Evolutionary conservation across 2,329 filamentous ascomycete species (phyloP), one percentile per base, ranked within the genome.

Genomic region (Graphium sp.): DNA sequence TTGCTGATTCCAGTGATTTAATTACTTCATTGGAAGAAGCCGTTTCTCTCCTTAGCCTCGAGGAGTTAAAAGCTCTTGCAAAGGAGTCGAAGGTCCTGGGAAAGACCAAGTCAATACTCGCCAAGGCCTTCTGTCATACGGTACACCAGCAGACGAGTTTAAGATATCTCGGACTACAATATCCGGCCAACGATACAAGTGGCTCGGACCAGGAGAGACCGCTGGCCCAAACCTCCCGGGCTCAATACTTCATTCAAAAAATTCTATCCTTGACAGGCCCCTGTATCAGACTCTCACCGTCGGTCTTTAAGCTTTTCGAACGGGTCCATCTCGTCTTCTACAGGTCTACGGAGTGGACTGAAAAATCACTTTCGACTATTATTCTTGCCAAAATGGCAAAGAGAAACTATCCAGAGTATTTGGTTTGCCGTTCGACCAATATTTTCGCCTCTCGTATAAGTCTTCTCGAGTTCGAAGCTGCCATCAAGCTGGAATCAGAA

Each of bases 311-410:
- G 41, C 64, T 98, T 1, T 98, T 98, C 42, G 84, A 94, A 48
- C 71, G 89, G 16, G 84, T 95, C 1, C 89, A 95, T 52, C 57
- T 98, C 3, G 84, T 98, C 17, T 98, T 94, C 48, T 95, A 95
- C 49, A 68, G 87, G 33, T 94, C 85, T 7, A 91, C 83, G 0
- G 81, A 93, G 47, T 98, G 89, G 89, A 92, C 85, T 0, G 87
- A 95, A 42, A 95, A 93, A 48, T 94, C 87, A 2, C 58, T 98
- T 10, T 95, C 83, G 2, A 87, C 85, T 0, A 87, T 95, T 30
- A 93, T 98, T 24, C 63, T 98, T 5, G 82, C 89, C 6, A 85
- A 87, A 37, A 92, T 92, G 32, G 81, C 85, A 2, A 68, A 74
- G 24, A 67, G 82, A 20, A 89, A 85, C 45, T 98, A 94, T 38